Base-by-base conservation (phyloP, 306 rosid genomes). In the Cicer judaicum region DNA sequence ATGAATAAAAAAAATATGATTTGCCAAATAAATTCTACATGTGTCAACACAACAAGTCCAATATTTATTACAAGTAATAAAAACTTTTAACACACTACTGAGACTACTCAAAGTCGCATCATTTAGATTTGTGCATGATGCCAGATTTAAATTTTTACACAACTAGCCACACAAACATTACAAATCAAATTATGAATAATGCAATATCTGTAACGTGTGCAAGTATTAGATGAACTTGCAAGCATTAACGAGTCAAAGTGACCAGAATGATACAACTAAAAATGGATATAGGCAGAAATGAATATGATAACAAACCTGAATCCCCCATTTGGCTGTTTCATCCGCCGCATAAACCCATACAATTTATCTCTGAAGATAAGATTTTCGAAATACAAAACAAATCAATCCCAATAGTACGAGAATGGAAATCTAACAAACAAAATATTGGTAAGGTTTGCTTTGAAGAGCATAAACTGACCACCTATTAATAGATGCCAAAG, bases 401-500 rank as follows among this genome's bases (percentile, higher is more conserved):
- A 64, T 74, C 66, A 82, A 66, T 81, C 81, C 47, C 39, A 72
- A 40, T 62, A 57, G 65, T 73, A 48, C 21, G 29, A 59, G 44
- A 73, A 73, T 29, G n/a, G 6, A 46, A 62, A 18, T 38, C 39
- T 29, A 56, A 39, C 84, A 78, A 70, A 13, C 38, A 47, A 41
- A 13, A 16, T 18, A 44, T 43, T 38, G 53, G 13, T 50, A 67
- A 42, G 63, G 36, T 49, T 65, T 66, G 46, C 64, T 68, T 54
- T 50, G 79, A 60, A 79, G 64, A 52, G 74, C 54, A 78, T 81
- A 83, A 88, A 83, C 87, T 79, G 84, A 83, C 86, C 85, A 93
- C 98, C 98, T 93, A 85, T 93, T 89, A 82, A 91, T 89, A 44
- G 98, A 89, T 43, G 91, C 80, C 85, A 91, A 74, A 73, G 97